phyloP scores from a whole-genome alignment of 345 rosid species.

The Pelargonium nanum region DNA sequence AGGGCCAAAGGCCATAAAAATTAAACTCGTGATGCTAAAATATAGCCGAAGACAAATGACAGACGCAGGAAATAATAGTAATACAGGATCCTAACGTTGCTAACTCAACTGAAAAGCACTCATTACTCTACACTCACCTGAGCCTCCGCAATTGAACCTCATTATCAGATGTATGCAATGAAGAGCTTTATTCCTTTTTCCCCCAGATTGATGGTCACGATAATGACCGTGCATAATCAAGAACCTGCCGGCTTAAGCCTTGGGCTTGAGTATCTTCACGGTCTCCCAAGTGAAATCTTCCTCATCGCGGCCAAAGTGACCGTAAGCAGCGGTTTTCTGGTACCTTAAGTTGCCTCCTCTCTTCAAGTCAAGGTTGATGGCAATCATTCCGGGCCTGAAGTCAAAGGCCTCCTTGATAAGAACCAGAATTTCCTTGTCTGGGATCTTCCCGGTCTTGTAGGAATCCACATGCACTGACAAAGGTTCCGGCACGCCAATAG shows the following conservation, averaged over 20 bases:
- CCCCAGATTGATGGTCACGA: background rate
- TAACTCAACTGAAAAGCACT: background rate
- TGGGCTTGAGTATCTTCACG: conserved; percentile 55
- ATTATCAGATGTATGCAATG: background rate
- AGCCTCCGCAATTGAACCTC: background rate
- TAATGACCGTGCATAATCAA: background rate
- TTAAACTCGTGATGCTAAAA: background rate
- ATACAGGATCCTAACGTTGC: background rate
- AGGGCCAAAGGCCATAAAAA: background rate
- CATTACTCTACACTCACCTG: background rate
- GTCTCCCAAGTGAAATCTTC: conserved; percentile 78
- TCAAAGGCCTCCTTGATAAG: conserved; percentile 62
- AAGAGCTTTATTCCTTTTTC: background rate
- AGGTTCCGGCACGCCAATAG: conserved; percentile 65
- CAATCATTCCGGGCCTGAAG: conserved; percentile 80
- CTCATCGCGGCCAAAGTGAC: conserved; percentile 69
- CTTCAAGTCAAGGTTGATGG: conserved; percentile 64
- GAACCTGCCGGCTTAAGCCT: conserved; percentile 23
- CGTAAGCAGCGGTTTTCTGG: conserved; percentile 74
- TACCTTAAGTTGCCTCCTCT: conserved; percentile 64
- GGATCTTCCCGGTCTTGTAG: conserved; percentile 27
- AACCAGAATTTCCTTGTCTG: conserved; percentile 25
- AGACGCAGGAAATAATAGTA: background rate
- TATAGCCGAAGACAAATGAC: background rate
- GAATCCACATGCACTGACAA: conserved; percentile 48